Evolutionary conservation across 2,329 filamentous ascomycete species (phyloP).

Genomic region (Penicillium sp.): DNA sequence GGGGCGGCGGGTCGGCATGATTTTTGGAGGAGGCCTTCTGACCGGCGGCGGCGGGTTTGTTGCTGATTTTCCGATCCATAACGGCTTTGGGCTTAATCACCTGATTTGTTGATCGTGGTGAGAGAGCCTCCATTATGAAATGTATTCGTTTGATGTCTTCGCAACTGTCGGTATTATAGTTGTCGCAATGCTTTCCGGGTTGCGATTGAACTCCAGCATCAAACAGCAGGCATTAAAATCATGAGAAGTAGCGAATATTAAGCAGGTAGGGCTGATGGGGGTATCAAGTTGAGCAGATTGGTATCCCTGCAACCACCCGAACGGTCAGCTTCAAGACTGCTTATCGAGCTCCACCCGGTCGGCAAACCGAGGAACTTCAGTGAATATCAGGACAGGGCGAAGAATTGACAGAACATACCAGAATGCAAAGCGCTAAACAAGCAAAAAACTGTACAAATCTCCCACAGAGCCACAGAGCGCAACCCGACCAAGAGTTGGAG

Average conservation of each 20-base stretch:
- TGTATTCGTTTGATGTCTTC: not conserved
- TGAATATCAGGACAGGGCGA: constrained; percentile 6
- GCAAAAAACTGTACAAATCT: constrained; percentile 25
- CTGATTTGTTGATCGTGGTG: constrained; percentile 50
- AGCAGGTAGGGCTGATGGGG: constrained; percentile 10
- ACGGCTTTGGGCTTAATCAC: constrained; percentile 43
- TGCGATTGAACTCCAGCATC: not conserved
- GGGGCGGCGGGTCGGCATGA: constrained; percentile 48
- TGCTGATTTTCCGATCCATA: constrained; percentile 40
- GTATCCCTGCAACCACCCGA: constrained; percentile 27
- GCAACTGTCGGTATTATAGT: not conserved
- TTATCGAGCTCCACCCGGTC: constrained; percentile 14
- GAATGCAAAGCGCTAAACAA: constrained; percentile 30
- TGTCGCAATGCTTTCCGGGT: constrained; percentile 1
- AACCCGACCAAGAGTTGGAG: constrained; percentile 15
- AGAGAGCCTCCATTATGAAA: constrained; percentile 48
- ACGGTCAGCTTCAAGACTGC: constrained; percentile 13
- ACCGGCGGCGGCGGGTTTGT: constrained; percentile 34
- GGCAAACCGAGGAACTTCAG: constrained; percentile 9
- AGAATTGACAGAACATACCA: constrained; percentile 13
- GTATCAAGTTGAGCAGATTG: constrained; percentile 27
- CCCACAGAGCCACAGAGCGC: constrained; percentile 17
- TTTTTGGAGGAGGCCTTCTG: constrained; percentile 41
- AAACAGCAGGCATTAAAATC: constrained; percentile 15
- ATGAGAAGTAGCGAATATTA: constrained; percentile 14